Evolutionary conservation across 805 yeast genomes (phyloP), one percentile per base, ranked within the genome.

Genomic region (Priceomyces melissophilus): DNA sequence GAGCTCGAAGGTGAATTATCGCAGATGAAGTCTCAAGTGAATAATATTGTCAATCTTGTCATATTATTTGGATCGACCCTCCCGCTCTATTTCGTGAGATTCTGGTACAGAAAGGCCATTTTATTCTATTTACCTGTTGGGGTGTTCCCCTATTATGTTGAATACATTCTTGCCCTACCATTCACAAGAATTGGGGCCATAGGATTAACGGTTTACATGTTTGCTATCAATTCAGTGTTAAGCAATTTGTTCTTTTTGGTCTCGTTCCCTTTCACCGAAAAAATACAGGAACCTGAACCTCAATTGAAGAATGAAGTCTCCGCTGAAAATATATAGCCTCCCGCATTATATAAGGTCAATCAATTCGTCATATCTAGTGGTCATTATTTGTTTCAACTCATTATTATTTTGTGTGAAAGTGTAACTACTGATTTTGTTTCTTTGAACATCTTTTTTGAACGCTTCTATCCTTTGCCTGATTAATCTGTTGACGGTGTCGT

Each of bases 81-180:
- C 1, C 82, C 82, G 1, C 52, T 74, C 32, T 67, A 78, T 68
- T 52, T 64, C 32, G 58, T 75, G 35, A 73, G 82, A 47, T 45
- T 79, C 30, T 71, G 73, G 65, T 79, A 71, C 60, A 61, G 87
- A 36, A 74, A 76, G 46, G 47, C 58, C 1, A 75, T 78, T 2
- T 70, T 85, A 30, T 74, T 82, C 41, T 79, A 76, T 62, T 57
- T 86, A 7, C 87, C 89, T 0, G 50, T 58, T 11, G 76, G 78
- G 1, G 61, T 72, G 14, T 67, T 85, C 29, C 95, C 93, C 0
- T 45, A 62, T 39, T 58, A 63, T 27, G 55, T 81, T 7, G 79
- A 80, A 45, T 76, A 82, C 73, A 39, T 71, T 1, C 57, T 85
- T 37, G 74, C 85, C n/a, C 63, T 84, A 35, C 88, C 90, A 1